Percentiles rank a stretch among this genome's conserved stretches.
Evolutionary conservation across 306 rosid genomes (phyloP).

Genomic region (Trichosanthes cucumerina): DNA sequence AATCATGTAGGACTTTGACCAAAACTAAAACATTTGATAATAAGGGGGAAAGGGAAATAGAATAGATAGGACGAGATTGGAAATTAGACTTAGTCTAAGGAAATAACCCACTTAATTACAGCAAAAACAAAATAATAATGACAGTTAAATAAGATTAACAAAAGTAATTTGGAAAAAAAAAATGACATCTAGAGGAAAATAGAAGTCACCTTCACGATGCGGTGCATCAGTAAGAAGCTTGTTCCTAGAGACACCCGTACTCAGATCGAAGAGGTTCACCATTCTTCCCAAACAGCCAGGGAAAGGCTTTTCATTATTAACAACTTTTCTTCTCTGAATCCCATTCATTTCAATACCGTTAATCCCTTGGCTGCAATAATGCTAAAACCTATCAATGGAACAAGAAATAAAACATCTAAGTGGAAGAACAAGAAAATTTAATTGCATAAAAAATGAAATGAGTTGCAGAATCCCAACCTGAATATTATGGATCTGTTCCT

Average conservation of each 20-base stretch:
- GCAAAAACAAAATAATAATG: background rate
- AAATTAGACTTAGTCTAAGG: background rate
- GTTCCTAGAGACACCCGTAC: slow-evolving; percentile 54
- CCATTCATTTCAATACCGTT: slow-evolving; percentile 49
- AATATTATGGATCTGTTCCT: background rate
- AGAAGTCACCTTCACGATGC: slow-evolving; percentile 53
- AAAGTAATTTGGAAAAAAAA: background rate
- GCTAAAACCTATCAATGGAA: background rate
- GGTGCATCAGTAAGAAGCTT: slow-evolving; percentile 69
- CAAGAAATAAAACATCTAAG: background rate
- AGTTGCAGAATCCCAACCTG: slow-evolving; percentile 5
- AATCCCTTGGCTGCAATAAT: background rate
- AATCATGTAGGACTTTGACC: background rate
- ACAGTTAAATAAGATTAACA: background rate
- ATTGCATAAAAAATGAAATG: background rate
- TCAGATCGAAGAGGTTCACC: slow-evolving; percentile 86
- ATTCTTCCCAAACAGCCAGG: slow-evolving; percentile 94
- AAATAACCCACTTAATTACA: background rate
- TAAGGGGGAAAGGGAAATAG: background rate
- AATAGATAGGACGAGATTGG: background rate
- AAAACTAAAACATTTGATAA: background rate
- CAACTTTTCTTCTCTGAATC: slow-evolving; percentile 41
- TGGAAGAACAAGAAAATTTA: background rate
- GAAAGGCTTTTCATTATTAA: slow-evolving; percentile 49
- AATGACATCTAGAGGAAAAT: background rate